Evolutionary conservation across 305 asterid genomes (phyloP), one percentile per base, ranked within the genome.

Genomic region (Solanum aculeatissimum): DNA sequence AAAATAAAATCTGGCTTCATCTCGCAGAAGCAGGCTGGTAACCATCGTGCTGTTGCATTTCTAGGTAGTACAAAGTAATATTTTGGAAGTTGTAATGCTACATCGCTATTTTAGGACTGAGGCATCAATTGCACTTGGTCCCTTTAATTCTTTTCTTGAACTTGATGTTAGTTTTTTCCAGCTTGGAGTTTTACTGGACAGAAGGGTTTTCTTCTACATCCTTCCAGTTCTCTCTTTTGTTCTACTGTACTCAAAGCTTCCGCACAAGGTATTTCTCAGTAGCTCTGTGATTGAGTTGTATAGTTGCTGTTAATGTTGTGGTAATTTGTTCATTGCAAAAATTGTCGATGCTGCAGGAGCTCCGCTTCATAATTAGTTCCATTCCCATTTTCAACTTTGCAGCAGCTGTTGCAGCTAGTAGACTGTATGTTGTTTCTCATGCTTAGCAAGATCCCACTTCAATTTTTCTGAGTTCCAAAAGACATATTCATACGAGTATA

Each of bases 321-420:
- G 70, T 43, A 32, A 83, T 32, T 29, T 70, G 23, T 86, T 82
- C 78, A 72, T 84, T 80, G 84, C 18, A 83, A 47, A 63, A 68
- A 60, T 85, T 87, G 57, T 87, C 23, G 32, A 80, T 90, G 87
- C 88, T 90, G 84, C 93, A 97, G 99, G 99, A 97, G 88, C 98
- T 97, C 66, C 98, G 99, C 16, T 97, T 97, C 87, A 93, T 97
- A 85, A 92, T 97, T 83, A 87, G 95, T 92, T 94, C 99, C 88
- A 90, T 97, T 88, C 98, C 98, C 23, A 91, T 95, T 81, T 93
- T 97, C 92, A 97, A 95, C 91, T 90, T 97, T 66, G 94, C 97
- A 35, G 99, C 98, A 78, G 98, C 98, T 63, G 54, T 95, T 89
- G 96, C 98, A 86, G 98, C 99, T 80, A 89, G 89, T 89, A 93